phyloP scores from a whole-genome alignment of 352 stramenopile genomes.

The Pythium folliculosum region DNA sequence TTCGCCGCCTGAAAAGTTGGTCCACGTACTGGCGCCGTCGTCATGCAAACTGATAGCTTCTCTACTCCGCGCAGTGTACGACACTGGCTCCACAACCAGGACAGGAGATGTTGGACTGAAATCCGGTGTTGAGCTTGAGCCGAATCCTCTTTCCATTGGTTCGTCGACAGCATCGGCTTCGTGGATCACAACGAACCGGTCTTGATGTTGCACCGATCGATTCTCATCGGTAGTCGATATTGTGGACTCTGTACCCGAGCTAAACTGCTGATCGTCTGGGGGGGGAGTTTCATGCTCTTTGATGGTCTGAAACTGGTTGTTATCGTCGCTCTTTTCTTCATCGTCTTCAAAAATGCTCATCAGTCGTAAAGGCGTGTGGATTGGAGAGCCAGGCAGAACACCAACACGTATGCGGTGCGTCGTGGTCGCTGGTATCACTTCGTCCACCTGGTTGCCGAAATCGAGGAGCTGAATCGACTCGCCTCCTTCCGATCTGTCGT shows the following conservation, averaged over 20 bases:
- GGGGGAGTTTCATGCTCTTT: neutral
- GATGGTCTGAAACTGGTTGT: neutral
- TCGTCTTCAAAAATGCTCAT: conserved; percentile 7
- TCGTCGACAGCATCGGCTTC: neutral
- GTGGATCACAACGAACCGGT: neutral
- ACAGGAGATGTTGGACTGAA: conserved; percentile 7
- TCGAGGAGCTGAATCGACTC: neutral
- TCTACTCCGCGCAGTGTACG: neutral
- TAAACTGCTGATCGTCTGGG: neutral
- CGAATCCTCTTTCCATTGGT: neutral
- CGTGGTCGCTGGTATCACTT: neutral
- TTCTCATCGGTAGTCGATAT: neutral
- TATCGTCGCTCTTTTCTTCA: conserved; percentile 1
- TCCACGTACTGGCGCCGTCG: conserved; percentile 6
- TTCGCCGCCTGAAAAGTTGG: conserved; percentile 1
- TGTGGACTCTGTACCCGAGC: neutral
- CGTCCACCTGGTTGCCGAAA: neutral
- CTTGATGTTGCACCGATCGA: neutral
- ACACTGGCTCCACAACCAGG: neutral
- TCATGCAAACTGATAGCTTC: neutral
- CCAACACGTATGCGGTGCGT: conserved; percentile 9
- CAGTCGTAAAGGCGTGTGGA: neutral
- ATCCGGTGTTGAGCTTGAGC: neutral
- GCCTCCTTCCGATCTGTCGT: neutral
- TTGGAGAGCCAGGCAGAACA: conserved; percentile 6